These are phyloP conservation scores for Delphinella strobiligena DNA, from an alignment of 2,329 filamentous ascomycete species.

Conservation along the genomic window DNA sequence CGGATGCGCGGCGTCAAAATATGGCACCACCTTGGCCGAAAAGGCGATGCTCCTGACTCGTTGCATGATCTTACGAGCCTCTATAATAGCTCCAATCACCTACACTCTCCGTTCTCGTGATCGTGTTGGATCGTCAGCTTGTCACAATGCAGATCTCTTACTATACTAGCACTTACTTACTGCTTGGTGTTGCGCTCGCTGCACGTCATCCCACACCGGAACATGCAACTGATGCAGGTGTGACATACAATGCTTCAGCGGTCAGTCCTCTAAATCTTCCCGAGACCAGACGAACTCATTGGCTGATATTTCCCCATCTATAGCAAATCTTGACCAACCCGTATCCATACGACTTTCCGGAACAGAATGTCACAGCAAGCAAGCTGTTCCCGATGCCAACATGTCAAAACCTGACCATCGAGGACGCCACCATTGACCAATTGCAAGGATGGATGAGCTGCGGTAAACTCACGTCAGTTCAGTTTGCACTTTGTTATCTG, in stretches of 20 bases:
- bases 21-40: background rate
- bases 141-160: background rate
- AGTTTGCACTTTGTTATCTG: conserved; percentile 52
- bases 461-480: conserved; percentile 44
- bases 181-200: background rate
- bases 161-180: background rate
- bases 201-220: background rate
- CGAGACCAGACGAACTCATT: background rate
- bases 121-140: background rate
- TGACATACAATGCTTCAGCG: background rate
- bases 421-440: conserved; percentile 59
- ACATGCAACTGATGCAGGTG: background rate
- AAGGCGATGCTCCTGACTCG: background rate
- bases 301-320: background rate
- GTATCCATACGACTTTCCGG: conserved; percentile 16
- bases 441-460: conserved; percentile 47
- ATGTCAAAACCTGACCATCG: conserved; percentile 49
- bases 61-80: background rate
- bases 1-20: background rate
- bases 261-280: background rate
- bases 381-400: conserved; percentile 48
- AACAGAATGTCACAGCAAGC: conserved; percentile 16
- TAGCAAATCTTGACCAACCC: background rate
- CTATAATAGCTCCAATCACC: too few species aligned
- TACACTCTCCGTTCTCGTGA: too few species aligned